Conservation (phyloP, 352 stramenopile genomes). For the Phytophthora ohioensis region DNA sequence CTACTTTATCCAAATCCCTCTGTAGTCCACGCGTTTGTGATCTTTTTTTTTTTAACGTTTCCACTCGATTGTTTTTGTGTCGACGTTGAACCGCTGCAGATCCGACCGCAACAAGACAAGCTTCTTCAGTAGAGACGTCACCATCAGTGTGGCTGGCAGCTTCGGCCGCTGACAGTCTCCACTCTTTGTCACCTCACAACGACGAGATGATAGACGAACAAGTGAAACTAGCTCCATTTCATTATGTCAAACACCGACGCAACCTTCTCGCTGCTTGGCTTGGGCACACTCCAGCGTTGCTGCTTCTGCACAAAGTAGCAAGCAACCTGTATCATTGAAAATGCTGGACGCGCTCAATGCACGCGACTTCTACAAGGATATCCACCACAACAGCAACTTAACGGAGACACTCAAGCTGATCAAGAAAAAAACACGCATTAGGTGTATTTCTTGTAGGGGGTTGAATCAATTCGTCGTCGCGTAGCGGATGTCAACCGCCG, state of each 20-base stretch:
- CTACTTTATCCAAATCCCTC: too few species aligned
- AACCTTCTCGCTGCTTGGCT: neutral
- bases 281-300: neutral
- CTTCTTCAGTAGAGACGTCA: too few species aligned
- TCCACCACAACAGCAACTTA: neutral
- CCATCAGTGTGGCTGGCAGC: too few species aligned
- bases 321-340: neutral
- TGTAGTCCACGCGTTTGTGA: too few species aligned
- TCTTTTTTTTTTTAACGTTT: too few species aligned
- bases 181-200: too few species aligned
- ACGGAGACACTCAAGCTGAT: conserved; percentile 8
- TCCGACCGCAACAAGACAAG: too few species aligned
- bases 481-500: conserved; percentile 7
- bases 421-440: conserved; percentile 33
- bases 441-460: conserved; percentile 40
- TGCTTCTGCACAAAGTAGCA: neutral
- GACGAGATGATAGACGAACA: too few species aligned
- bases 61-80: too few species aligned
- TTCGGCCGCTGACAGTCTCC: too few species aligned
- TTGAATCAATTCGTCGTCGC: conserved; percentile 25
- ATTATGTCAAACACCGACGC: neutral
- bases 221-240: neutral
- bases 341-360: conserved; percentile 6
- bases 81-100: too few species aligned
- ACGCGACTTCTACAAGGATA: neutral